A percentile compares a stretch with the other conserved stretches of the same genome.
These are phyloP conservation scores for Russula compacta DNA, from an alignment of 768 basidiomycete genomes.

Conservation along the genomic window DNA sequence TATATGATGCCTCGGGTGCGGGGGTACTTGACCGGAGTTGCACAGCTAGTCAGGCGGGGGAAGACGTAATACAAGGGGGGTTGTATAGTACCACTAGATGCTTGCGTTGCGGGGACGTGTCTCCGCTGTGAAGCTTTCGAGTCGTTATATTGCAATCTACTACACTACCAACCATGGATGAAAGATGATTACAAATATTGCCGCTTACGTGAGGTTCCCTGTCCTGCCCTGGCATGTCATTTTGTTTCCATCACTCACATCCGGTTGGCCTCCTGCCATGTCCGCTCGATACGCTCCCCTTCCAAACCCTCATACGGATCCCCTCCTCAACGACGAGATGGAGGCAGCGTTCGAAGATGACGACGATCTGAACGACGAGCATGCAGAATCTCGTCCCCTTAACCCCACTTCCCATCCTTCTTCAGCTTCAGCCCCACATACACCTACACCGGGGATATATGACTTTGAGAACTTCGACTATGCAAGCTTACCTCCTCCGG, in stretches of 20 bases:
- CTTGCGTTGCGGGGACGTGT: not conserved
- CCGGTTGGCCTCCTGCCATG: constrained; percentile 24
- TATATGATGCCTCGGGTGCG: not conserved
- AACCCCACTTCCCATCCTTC: constrained; percentile 29
- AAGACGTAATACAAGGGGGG: not conserved
- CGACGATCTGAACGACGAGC: constrained; percentile 51
- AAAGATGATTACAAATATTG: not conserved
- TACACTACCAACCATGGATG: not conserved
- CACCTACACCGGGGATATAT: constrained; percentile 37
- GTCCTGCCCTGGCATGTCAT: too few species aligned
- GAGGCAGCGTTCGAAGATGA: constrained; percentile 82
- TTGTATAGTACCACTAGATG: not conserved
- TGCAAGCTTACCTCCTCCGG: constrained; percentile 67
- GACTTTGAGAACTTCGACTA: constrained; percentile 79
- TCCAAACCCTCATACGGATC: constrained; percentile 46
- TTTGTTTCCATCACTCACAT: too few species aligned
- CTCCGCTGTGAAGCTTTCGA: not conserved
- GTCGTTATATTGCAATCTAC: too few species aligned
- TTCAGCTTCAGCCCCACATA: constrained; percentile 17
- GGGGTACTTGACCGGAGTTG: not conserved
- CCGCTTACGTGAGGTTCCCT: not conserved
- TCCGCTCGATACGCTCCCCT: constrained; percentile 61
- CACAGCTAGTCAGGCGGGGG: constrained; percentile 7
- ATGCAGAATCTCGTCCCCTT: constrained; percentile 44
- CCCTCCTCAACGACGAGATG: constrained; percentile 51